Evolutionary conservation across 495 filamentous ascomycete genomes (phyloP).

Genomic region (Hamigera avellanea): DNA sequence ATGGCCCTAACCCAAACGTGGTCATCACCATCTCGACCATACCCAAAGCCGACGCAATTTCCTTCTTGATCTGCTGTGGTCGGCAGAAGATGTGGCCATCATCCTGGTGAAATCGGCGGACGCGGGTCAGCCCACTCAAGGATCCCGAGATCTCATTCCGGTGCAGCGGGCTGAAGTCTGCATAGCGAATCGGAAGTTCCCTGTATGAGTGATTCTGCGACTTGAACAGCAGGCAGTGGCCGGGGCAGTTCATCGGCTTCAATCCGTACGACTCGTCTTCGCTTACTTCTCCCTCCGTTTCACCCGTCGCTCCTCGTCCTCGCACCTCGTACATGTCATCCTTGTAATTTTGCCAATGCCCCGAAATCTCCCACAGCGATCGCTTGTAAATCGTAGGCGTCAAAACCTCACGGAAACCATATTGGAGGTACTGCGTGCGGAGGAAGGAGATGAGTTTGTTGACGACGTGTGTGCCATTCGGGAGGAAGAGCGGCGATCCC

Average conservation of each 20-base stretch:
- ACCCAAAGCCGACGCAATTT: constrained; percentile 67
- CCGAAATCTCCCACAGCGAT: constrained; percentile 77
- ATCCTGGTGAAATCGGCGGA: constrained; percentile 91
- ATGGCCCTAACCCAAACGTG: constrained; percentile 61
- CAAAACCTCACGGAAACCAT: constrained; percentile 85
- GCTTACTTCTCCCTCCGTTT: constrained; percentile 30
- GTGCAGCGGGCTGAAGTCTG: constrained; percentile 86
- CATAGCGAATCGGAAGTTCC: constrained; percentile 80
- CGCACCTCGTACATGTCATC: constrained; percentile 92
- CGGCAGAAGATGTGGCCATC: constrained; percentile 94
- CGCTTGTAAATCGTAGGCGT: constrained; percentile 93
- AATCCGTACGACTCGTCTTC: constrained; percentile 76
- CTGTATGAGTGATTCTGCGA: constrained; percentile 62
- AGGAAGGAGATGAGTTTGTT: constrained; percentile 80
- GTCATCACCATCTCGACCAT: constrained; percentile 73
- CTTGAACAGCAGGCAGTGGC: constrained; percentile 81
- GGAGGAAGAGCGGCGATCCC: constrained; percentile 80
- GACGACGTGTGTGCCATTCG: constrained; percentile 75
- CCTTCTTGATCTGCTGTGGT: constrained; percentile 66
- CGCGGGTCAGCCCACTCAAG: constrained; percentile 75
- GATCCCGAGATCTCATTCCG: constrained; percentile 84
- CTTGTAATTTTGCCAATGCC: constrained; percentile 88
- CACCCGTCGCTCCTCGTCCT: constrained; percentile 42
- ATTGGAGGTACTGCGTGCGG: constrained; percentile 73
- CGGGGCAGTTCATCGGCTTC: constrained; percentile 96